A percentile compares a stretch with the other conserved stretches of the same genome.
phyloP scores from a whole-genome alignment of 139 green algal genomes.

The Trebouxia sp. region DNA sequence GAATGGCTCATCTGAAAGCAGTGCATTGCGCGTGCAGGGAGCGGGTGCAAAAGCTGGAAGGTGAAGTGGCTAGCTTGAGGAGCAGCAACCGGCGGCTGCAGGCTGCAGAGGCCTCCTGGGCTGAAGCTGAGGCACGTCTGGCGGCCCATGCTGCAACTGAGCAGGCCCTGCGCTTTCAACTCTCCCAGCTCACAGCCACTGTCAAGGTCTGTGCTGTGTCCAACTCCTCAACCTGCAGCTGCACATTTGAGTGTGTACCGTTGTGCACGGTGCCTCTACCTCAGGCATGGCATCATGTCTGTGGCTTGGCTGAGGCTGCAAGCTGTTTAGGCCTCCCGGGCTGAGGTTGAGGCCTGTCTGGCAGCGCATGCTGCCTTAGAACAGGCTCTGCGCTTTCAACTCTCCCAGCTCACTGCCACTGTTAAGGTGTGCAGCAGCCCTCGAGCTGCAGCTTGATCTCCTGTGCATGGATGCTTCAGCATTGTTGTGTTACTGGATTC shows the following conservation, averaged over 20 bases:
- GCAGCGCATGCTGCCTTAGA: background rate
- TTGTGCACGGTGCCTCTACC: too few species aligned
- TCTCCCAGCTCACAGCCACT: background rate
- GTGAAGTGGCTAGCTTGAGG: background rate
- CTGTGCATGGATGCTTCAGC: too few species aligned
- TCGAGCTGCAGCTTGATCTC: too few species aligned
- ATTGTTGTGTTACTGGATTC: too few species aligned
- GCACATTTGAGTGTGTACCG: too few species aligned
- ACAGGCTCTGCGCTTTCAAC: background rate
- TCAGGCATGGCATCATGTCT: too few species aligned
- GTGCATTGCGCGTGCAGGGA: too few species aligned
- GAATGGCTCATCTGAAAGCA: too few species aligned
- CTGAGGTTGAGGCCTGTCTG: background rate
- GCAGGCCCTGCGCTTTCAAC: slow-evolving; percentile 2
- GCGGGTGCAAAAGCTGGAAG: slow-evolving; percentile 18
- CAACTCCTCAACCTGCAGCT: too few species aligned
- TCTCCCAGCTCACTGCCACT: background rate
- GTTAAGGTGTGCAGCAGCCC: background rate
- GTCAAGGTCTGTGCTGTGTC: background rate
- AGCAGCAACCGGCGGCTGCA: slow-evolving; percentile 12
- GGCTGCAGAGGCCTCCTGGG: slow-evolving; percentile 1
- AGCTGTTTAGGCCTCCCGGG: background rate
- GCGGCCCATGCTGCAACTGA: background rate
- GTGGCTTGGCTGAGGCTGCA: too few species aligned
- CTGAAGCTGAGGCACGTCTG: background rate